These are phyloP conservation scores for Aegilops speltoides DNA, from an alignment of 176 grass and related monocot species.

Conservation along the genomic window DNA sequence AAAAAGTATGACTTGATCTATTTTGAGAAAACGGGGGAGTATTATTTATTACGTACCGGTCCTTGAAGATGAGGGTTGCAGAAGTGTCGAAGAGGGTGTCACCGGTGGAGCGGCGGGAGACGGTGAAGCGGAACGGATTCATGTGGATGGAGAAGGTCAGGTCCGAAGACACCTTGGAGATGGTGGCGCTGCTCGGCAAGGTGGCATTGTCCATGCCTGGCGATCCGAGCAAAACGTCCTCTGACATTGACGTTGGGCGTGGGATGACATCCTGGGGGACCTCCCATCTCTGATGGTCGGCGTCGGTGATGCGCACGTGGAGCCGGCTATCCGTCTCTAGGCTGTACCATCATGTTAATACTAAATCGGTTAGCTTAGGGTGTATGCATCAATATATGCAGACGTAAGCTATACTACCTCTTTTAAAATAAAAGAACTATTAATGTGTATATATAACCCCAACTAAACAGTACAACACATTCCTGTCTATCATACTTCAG, in stretches of 20 bases:
- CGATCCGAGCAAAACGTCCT: not conserved
- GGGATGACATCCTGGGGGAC: constrained; percentile 66
- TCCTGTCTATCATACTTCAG: too few species aligned
- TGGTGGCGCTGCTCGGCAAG: constrained; percentile 23
- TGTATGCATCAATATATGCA: not conserved
- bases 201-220: not conserved
- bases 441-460: too few species aligned
- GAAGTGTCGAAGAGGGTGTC: constrained; percentile 59
- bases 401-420: too few species aligned
- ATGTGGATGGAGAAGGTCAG: constrained; percentile 48
- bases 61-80: constrained; percentile 62
- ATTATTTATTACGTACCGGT: constrained; percentile 14
- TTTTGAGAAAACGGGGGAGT: not conserved
- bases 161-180: constrained; percentile 47
- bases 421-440: too few species aligned
- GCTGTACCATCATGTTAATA: constrained; percentile 19
- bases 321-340: constrained; percentile 67
- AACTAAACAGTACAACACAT: too few species aligned
- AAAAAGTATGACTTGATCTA: too few species aligned
- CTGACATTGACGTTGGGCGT: not conserved
- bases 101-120: constrained; percentile 48
- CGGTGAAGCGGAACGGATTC: constrained; percentile 60
- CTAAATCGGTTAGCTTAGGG: not conserved
- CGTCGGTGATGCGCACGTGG: constrained; percentile 78
- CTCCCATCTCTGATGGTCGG: constrained; percentile 67